A percentile compares a stretch with the other conserved stretches of the same genome.
These are phyloP conservation scores for Stromatinia cepivora DNA, from an alignment of 2,329 filamentous ascomycete genomes.

Conservation along the genomic window DNA sequence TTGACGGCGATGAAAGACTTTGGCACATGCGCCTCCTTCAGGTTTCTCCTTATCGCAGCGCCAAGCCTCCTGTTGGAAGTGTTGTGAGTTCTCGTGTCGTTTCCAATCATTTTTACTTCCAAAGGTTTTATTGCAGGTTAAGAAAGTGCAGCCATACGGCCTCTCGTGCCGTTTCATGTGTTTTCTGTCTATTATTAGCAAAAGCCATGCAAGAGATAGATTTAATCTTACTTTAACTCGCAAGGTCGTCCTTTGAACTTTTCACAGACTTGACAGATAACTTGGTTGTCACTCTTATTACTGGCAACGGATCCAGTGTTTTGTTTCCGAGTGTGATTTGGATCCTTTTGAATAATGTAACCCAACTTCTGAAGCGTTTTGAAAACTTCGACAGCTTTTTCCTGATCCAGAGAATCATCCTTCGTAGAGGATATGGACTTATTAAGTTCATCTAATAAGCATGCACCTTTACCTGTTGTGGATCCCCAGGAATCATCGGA, in stretches of 20 bases:
- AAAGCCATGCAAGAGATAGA: not conserved
- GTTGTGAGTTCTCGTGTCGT: slow-evolving; percentile 80
- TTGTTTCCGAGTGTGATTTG: slow-evolving; percentile 26
- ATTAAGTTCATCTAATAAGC: not conserved
- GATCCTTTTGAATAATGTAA: slow-evolving; percentile 34
- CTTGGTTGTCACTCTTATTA: slow-evolving; percentile 37
- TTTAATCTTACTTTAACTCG: slow-evolving; percentile 55
- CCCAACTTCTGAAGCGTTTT: slow-evolving; percentile 33
- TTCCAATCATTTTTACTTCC: slow-evolving; percentile 97
- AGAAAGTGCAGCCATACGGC: slow-evolving; percentile 80
- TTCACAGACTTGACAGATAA: slow-evolving; percentile 45
- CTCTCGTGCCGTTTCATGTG: slow-evolving; percentile 78
- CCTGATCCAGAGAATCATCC: slow-evolving; percentile 28
- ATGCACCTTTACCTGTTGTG: slow-evolving; percentile 21
- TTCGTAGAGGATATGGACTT: slow-evolving; percentile 2
- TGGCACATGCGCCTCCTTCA: slow-evolving; percentile 51
- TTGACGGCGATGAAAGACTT: slow-evolving; percentile 58
- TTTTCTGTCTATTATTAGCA: slow-evolving; percentile 57
- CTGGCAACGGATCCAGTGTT: slow-evolving; percentile 35
- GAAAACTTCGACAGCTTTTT: slow-evolving; percentile 33
- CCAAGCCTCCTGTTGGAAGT: slow-evolving; percentile 71
- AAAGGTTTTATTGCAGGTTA: slow-evolving; percentile 68
- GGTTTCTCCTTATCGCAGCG: slow-evolving; percentile 56
- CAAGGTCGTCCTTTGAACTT: slow-evolving; percentile 54
- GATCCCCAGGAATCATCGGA: slow-evolving; percentile 20